These are phyloP conservation scores for Pichia cactophila DNA, from an alignment of 1,139 yeast genomes.

Conservation along the genomic window DNA sequence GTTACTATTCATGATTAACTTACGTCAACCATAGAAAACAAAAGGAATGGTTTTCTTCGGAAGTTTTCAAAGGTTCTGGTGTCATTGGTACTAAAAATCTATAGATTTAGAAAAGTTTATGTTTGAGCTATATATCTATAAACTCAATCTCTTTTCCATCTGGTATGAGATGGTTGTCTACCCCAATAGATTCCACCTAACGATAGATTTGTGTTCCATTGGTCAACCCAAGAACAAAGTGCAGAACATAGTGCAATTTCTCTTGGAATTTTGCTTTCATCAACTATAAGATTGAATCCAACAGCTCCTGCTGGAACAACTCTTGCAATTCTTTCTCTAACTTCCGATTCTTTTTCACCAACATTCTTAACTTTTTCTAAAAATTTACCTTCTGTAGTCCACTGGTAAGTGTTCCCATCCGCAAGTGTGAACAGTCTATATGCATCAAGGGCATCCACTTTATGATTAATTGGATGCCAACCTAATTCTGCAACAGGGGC, in stretches of 20 bases:
- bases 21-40: not conserved
- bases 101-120: no score
- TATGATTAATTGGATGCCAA: slow-evolving; percentile 54
- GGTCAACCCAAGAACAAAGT: slow-evolving; percentile 52
- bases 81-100: not conserved
- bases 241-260: slow-evolving; percentile 56
- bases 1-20: not conserved
- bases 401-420: slow-evolving; percentile 54
- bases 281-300: slow-evolving; percentile 48
- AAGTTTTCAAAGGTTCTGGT: no score
- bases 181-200: slow-evolving; percentile 58
- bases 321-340: slow-evolving; percentile 51
- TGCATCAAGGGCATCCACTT: slow-evolving; percentile 55
- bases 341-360: slow-evolving; percentile 57
- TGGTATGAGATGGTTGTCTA: slow-evolving; percentile 41
- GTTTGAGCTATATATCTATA: not conserved
- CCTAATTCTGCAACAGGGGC: slow-evolving; percentile 49
- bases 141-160: slow-evolving; percentile 49
- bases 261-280: slow-evolving; percentile 44
- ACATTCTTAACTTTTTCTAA: slow-evolving; percentile 48
- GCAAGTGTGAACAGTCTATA: slow-evolving; percentile 52
- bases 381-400: slow-evolving; percentile 55
- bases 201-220: slow-evolving; percentile 55
- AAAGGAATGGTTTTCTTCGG: no score
- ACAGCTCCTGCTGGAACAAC: slow-evolving; percentile 40